Conservation (phyloP, 768 basidiomycete species). For the Macrolepiota fuliginosa region DNA sequence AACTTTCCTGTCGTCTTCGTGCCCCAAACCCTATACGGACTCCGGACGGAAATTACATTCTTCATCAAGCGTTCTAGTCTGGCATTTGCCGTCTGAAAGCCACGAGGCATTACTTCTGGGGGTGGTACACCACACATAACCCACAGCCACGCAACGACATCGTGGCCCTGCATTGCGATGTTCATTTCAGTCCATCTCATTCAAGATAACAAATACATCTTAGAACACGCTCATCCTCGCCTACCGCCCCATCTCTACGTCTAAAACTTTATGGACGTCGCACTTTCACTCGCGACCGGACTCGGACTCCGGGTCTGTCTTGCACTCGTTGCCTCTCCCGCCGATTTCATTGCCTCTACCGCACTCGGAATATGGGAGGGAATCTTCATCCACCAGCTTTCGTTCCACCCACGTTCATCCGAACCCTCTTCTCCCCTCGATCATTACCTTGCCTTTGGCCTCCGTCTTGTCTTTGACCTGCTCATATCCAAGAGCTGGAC, state of each 20-base stretch:
- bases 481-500: constrained; percentile 32
- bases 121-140: not conserved
- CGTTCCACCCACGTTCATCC: constrained; percentile 36
- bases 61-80: not conserved
- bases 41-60: not conserved
- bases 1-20: not conserved
- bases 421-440: constrained; percentile 29
- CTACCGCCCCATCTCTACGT: not conserved
- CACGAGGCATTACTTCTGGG: constrained; percentile 8
- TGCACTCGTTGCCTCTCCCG: constrained; percentile 21
- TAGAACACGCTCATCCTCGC: not conserved
- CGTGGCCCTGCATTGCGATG: constrained; percentile 5
- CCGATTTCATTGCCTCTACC: constrained; percentile 28
- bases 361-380: constrained; percentile 45
- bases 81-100: not conserved
- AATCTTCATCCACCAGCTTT: constrained; percentile 38
- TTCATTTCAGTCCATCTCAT: constrained; percentile 2
- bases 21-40: not conserved
- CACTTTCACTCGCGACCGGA: constrained; percentile 38
- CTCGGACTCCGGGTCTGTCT: constrained; percentile 40
- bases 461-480: constrained; percentile 42
- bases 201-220: constrained; percentile 9
- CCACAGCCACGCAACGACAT: constrained; percentile 10
- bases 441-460: constrained; percentile 40
- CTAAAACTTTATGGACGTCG: constrained; percentile 33